phyloP scores from a whole-genome alignment of 345 rosid species.

The Eucalyptus shirleyi region DNA sequence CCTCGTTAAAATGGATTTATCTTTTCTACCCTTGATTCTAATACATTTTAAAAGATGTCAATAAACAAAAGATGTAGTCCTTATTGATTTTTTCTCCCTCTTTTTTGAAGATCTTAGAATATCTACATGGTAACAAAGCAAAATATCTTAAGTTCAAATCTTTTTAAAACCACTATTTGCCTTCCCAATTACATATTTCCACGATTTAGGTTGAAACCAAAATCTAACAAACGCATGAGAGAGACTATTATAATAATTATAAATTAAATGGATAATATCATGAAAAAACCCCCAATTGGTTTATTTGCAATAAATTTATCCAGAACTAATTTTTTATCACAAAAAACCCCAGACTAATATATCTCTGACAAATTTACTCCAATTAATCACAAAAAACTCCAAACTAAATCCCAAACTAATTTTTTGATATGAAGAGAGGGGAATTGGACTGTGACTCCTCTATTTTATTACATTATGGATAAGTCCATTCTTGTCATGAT shows the following conservation, averaged over 20 bases:
- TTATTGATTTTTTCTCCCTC: not conserved
- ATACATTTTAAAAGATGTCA: not conserved
- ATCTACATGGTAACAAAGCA: no score
- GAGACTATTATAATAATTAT: not conserved
- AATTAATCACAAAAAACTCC: no score
- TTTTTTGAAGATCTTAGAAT: not conserved
- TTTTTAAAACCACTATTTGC: not conserved
- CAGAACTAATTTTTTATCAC: no score
- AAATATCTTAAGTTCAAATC: no score
- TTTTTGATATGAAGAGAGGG: no score
- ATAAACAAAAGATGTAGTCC: not conserved
- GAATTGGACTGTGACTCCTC: rapidly evolving
- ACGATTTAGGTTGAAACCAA: not conserved
- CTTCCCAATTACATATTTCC: not conserved
- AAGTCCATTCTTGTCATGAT: no score
- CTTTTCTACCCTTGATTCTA: not conserved
- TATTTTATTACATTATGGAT: rapidly evolving
- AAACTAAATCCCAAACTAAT: no score
- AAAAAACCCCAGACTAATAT: rapidly evolving
- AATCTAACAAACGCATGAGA: rapidly evolving
- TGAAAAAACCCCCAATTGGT: rapidly evolving
- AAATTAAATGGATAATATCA: not conserved
- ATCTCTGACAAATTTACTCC: rapidly evolving
- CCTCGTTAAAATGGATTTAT: not conserved
- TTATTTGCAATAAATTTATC: rapidly evolving